Evolutionary conservation across 306 rosid species (phyloP), one percentile per base, ranked within the genome.

Genomic region (Ammopiptanthus mongolicus): DNA sequence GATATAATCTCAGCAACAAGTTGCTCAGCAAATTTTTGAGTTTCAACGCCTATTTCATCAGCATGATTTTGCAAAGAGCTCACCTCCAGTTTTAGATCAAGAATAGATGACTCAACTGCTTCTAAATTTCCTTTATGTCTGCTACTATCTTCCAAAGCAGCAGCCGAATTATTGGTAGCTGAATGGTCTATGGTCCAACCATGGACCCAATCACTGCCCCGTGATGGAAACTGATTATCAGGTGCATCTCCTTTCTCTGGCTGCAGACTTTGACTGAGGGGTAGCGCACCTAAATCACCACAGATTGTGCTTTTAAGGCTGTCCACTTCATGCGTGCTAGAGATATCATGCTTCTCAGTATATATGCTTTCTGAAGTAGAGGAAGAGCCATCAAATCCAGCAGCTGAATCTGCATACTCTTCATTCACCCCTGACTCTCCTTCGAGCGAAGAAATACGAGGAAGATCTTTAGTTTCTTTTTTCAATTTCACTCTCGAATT

Each of bases 301-400:
- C 95, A 88, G 60, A 73, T 46, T 48, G 86, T 52, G 77, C 96
- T 86, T 86, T 94, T 91, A 82, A 90, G 85, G 76, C 96, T 87
- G 69, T 94, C 98, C 79, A 83, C 77, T 83, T 91, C 97, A 69
- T 88, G 89, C 33, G 68, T 75, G 71, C 88, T 84, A 81, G 87
- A 88, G 28, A 84, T 75, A 60, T 92, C 97, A 83, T 90, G 90
- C 86, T 95, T 95, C 76, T 95, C 99, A 62, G 91, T 86, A 80
- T 87, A 90, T 74, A 89, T 47, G 74, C 97, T 91, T 81, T 73
- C 99, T 76, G 99, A 96, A 74, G 98, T 88, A 81, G 83, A 86
- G 68, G 99, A 96, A 42, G 99, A 96, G 71, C 87, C 96, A 65
- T 92, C 98, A 82, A 86, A 87, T 59, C 97, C 99, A 77, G 71